Evolutionary conservation across 140 eudicot species (phyloP).

Genomic region (Anethum foeniculum): DNA sequence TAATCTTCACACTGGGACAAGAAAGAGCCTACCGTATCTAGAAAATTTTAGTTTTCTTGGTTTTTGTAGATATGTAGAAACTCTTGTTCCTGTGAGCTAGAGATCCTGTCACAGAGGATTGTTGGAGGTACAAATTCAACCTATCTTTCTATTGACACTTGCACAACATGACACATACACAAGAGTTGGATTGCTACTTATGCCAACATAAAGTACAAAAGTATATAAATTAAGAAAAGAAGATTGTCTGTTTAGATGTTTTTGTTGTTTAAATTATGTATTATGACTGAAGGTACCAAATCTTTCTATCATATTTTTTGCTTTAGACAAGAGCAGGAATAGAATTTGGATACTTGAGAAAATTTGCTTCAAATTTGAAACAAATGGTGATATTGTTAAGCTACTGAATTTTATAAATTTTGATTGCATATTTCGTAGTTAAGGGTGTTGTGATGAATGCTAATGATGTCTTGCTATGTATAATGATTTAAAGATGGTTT

Average conservation of each 20-base stretch:
- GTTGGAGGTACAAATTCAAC: background rate
- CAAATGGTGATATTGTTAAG: background rate
- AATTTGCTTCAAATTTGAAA: background rate
- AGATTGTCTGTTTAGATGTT: background rate
- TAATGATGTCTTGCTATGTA: background rate
- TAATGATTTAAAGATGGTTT: background rate
- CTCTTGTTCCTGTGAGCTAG: conserved; percentile 4
- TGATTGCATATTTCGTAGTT: background rate
- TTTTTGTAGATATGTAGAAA: conserved; percentile 1
- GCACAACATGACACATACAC: too few species aligned
- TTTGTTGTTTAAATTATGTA: background rate
- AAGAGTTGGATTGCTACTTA: background rate
- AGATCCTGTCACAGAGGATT: background rate
- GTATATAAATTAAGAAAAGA: background rate
- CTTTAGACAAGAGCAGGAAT: background rate
- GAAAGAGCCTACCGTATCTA: background rate
- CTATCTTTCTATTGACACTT: background rate
- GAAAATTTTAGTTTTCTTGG: background rate
- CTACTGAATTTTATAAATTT: background rate
- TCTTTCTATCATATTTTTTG: background rate
- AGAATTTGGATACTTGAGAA: background rate
- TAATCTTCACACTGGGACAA: background rate
- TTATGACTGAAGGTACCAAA: background rate
- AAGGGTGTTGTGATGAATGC: background rate
- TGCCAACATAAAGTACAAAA: background rate